Conservation (phyloP, 2,329 filamentous ascomycete species). For the Apiospora kogelbergensis region DNA sequence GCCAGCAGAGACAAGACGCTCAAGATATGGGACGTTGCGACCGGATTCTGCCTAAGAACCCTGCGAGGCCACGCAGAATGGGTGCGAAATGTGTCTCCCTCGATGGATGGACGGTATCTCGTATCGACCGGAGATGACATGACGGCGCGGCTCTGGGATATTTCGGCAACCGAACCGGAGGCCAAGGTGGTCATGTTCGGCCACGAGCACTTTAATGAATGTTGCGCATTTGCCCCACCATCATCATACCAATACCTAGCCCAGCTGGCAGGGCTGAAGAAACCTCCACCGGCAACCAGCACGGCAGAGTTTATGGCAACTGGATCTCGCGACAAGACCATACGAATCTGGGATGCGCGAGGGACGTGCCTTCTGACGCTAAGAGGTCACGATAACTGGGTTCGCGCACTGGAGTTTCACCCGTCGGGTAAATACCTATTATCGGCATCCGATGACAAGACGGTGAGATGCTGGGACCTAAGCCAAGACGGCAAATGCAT, state of each 20-base stretch:
- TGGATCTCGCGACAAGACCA: constrained; percentile 85
- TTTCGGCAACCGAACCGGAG: constrained; percentile 66
- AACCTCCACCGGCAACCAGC: constrained; percentile 70
- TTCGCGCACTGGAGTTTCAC: constrained; percentile 83
- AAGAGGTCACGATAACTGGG: constrained; percentile 91
- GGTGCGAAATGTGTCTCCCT: constrained; percentile 87
- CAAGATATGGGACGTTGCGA: constrained; percentile 89
- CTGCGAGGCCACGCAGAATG: constrained; percentile 82
- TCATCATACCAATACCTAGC: constrained; percentile 77
- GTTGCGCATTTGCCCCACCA: constrained; percentile 82
- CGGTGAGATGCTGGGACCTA: constrained; percentile 90
- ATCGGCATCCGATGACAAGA: constrained; percentile 86
- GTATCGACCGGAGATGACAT: constrained; percentile 82
- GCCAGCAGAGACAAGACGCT: constrained; percentile 84
- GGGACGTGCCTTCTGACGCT: constrained; percentile 84
- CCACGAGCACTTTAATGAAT: constrained; percentile 84
- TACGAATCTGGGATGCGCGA: constrained; percentile 83
- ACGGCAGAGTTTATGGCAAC: constrained; percentile 88
- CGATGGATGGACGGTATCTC: constrained; percentile 79
- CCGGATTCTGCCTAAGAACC: constrained; percentile 91
- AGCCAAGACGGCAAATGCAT: constrained; percentile 88
- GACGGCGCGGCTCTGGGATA: constrained; percentile 82
- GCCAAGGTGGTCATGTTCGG: constrained; percentile 78
- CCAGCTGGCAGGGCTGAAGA: constrained; percentile 77
- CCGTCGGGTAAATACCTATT: constrained; percentile 89